Evolutionary conservation across 1,139 yeast species (phyloP), one percentile per base, ranked within the genome.

Genomic region (Yamadazyma sp.): DNA sequence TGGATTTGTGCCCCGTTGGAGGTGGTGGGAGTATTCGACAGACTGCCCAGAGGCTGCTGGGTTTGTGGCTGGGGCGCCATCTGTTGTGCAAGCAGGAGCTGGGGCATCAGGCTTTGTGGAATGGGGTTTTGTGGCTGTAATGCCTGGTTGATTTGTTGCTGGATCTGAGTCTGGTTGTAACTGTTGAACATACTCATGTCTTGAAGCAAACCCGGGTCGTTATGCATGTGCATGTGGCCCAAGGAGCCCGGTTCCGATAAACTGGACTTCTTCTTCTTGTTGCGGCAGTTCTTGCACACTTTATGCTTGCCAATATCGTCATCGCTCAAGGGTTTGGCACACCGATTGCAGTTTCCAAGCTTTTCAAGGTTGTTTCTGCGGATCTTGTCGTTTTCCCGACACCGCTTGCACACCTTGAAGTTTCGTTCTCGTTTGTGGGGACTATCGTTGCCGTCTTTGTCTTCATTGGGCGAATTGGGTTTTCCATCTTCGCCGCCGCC

Each of bases 391-490:
- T 77, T 79, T 38, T 70, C 76, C 42, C 86, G 66, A 55, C 87
- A 81, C 46, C 85, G 62, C 43, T 70, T 67, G 52, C 87, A 81
- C 9, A 81, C 86, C 52, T 80, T 80, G 54, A 64, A 80, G 38
- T 64, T 65, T 5, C 70, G 67, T 44, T 34, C 44, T 54, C 48
- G 44, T 57, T 37, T 38, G 2, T 5, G 23, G 27, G 5, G 26
- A 23, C 9, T 23, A 23, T 18, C 8, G 15, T 15, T 47, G 17
- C 17, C 12, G 10, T 27, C 32, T 12, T 29, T 29, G 6, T 29
- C 11, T 17, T 29, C 32, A 16, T n/a, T 15, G n/a, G n/a, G n/a
- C n/a, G n/a, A n/a, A 16, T 11, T 29, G 4, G 12, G 6, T 9
- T 22, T 22, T 6, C 8, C 24, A 36, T 42, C 35, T 17, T 45